Base-by-base conservation (phyloP, 208 protist genomes). In the Leishmania braziliensis region DNA sequence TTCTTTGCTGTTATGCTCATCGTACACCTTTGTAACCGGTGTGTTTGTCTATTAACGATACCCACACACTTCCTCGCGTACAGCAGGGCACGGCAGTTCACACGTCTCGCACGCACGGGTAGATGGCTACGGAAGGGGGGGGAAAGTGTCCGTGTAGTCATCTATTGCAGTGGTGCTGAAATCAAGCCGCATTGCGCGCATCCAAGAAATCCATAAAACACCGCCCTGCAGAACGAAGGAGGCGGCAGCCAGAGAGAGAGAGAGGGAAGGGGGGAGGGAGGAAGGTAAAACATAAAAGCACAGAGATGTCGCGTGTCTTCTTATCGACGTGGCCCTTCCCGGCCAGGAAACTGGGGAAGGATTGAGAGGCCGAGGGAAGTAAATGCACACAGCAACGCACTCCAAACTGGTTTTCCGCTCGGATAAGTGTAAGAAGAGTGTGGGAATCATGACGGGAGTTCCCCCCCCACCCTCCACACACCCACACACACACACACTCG, bases 81-180 rank as follows among this genome's bases (percentile, higher is more conserved):
- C 29, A 51, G 33, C 2, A 54, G 68, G 0, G 53, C 54, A 33
- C 12, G 66, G 66, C 43, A 51, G 6, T 73, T 36, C 48, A 43
- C 16, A 54, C 8, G 54, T 85, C 82, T 85, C 53, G 82, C 82
- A 85, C 82, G 66, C 82, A 85, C 77, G 72, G 82, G 82, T 85
- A 85, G 77, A 70, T 63, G 54, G 48, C 77, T 78, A 79, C 43
- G 71, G 73, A 85, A 81, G 58, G 62, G 53, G 53, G 36, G 33
- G 63, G 60, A 58, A 53, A 68, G 36, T 71, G 36, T 79, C 76
- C 76, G 33, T 9, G 33, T 71, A 85, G 71, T 50, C 73, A 65
- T 70, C 77, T 85, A 85, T 85, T 85, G 82, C 82, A 85, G 82
- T 85, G 82, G 82, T 75, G 82, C 82, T 63, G 46, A 5, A 9